Evolutionary conservation across 441 rosid species (phyloP), one percentile per base, ranked within the genome.

Genomic region (Pelargonium australe): DNA sequence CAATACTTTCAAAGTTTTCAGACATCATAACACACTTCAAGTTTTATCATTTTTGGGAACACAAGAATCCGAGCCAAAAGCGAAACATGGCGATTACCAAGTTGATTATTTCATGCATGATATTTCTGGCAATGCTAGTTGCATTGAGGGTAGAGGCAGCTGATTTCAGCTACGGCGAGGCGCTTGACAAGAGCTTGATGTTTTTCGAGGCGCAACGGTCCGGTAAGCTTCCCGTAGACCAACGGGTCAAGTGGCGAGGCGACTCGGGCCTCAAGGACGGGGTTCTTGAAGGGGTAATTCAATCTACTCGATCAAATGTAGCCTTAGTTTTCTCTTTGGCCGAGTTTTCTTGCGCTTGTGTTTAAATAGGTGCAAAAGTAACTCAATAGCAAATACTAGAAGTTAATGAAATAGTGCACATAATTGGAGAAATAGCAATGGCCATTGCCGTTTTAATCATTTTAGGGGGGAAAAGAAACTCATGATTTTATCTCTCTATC

Each of bases 181-280:
- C 96, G 2, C 87, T 91, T 40, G 93, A 82, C 64, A 89, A 85
- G 77, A 89, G 88, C 31, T 80, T 89, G 34, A 19, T 85, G 85
- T 93, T 91, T 75, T 82, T 87, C 23, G 95, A 93, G 79, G 89
- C 97, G 5, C 93, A 91, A 78, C 78, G 97, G 73, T 91, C 96
- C 0, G 97, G 97, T 58, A 83, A 80, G 55, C 80, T 93, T 1
- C 95, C 86, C 5, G 17, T 75, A 0, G 63, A 73, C 58, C 91
- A 76, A 66, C 77, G 88, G 23, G 92, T 87, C 73, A 82, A 84
- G 63, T 93, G 98, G 98, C 85, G 95, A 0, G 80, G 87, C 31
- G 75, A 89, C 69, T 93, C 97, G 0, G 91, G 80, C 64, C 91
- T 93, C 53, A 78, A 73, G 44, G 98, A 93, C n/a, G 96, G 95